These are phyloP conservation scores for Cardamine occulta DNA, from an alignment of 345 rosid species.

Conservation along the genomic window DNA sequence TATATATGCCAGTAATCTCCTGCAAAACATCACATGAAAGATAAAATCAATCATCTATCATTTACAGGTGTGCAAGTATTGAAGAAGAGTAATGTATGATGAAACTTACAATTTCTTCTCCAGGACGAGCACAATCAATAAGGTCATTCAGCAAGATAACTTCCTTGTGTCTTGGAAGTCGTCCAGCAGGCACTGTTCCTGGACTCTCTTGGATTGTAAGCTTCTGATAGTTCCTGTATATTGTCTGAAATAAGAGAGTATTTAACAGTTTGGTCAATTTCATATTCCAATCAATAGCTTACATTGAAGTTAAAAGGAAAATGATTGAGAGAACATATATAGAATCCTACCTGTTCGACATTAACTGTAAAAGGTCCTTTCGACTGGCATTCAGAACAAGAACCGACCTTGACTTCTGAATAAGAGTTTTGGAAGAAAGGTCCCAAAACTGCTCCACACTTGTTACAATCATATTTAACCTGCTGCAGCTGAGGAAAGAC, in stretches of 20 bases:
- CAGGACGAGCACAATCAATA: constrained; percentile 97
- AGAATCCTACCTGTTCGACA: constrained; percentile 75
- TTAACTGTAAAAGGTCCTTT: constrained; percentile 97
- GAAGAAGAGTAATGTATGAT: not conserved
- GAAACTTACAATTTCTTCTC: constrained; percentile 82
- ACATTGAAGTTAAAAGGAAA: not conserved
- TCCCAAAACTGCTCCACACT: constrained; percentile 89
- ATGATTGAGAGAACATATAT: constrained; percentile 8
- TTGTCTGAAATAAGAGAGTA: constrained; percentile 62
- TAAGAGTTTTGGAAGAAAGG: constrained; percentile 97
- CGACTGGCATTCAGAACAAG: constrained; percentile 98
- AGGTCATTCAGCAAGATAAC: constrained; percentile 91
- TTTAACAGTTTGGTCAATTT: not conserved
- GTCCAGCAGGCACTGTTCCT: constrained; percentile 97
- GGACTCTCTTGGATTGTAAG: constrained; percentile 98
- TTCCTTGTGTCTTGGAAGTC: constrained; percentile 99
- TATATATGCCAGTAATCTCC: constrained; percentile 96
- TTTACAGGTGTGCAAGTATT: not conserved
- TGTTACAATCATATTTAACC: constrained; percentile 96
- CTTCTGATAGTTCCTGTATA: constrained; percentile 96
- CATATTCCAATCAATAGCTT: not conserved
- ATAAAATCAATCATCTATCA: constrained; percentile 6
- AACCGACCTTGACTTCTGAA: constrained; percentile 98
- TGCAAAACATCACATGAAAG: constrained; percentile 41
- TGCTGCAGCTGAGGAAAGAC: constrained; percentile 98